A percentile compares a stretch with the other conserved stretches of the same genome.
Conservation (phyloP, 805 yeast genomes). For the Yarrowia divulgata region DNA sequence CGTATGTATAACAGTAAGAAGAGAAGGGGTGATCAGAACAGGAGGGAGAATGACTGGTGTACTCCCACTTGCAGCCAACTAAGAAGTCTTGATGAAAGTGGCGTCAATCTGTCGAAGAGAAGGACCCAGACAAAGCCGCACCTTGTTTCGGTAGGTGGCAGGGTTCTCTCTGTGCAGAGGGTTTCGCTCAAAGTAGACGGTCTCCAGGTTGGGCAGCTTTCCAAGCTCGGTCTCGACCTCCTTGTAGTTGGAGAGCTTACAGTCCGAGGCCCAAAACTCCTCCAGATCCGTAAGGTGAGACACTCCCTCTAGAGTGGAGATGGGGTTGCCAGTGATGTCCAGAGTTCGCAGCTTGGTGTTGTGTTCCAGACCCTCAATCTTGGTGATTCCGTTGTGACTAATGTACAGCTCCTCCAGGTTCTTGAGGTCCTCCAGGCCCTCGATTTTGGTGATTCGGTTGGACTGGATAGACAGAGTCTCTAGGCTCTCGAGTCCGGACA, state of each 20-base stretch:
- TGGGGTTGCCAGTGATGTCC: slow-evolving; percentile 81
- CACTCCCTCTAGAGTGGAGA: slow-evolving; percentile 67
- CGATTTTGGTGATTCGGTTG: slow-evolving; percentile 76
- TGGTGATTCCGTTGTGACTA: slow-evolving; percentile 79
- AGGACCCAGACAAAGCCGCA: slow-evolving; percentile 74
- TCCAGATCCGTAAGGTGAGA: slow-evolving; percentile 73
- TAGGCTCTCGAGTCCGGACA: slow-evolving; percentile 65
- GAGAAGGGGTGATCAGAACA: neutral
- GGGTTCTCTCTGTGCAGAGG: slow-evolving; percentile 78
- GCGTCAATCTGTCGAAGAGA: slow-evolving; percentile 89
- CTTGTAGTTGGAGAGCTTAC: slow-evolving; percentile 70
- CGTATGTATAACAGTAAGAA: slow-evolving; percentile 8
- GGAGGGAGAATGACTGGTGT: too few species aligned
- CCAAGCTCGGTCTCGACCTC: slow-evolving; percentile 73
- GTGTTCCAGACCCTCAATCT: slow-evolving; percentile 78
- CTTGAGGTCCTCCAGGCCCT: slow-evolving; percentile 75
- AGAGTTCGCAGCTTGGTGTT: slow-evolving; percentile 70
- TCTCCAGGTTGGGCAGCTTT: slow-evolving; percentile 69
- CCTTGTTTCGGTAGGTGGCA: slow-evolving; percentile 85
- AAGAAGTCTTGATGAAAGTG: slow-evolving; percentile 57
- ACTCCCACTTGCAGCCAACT: neutral
- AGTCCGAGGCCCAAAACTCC: slow-evolving; percentile 93
- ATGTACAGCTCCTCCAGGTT: slow-evolving; percentile 86
- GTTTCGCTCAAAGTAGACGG: slow-evolving; percentile 93
- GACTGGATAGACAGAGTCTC: slow-evolving; percentile 87